Percentiles rank a stretch among this genome's conserved stretches.
Conservation (phyloP, 306 rosid species). For the Quercus suber region DNA sequence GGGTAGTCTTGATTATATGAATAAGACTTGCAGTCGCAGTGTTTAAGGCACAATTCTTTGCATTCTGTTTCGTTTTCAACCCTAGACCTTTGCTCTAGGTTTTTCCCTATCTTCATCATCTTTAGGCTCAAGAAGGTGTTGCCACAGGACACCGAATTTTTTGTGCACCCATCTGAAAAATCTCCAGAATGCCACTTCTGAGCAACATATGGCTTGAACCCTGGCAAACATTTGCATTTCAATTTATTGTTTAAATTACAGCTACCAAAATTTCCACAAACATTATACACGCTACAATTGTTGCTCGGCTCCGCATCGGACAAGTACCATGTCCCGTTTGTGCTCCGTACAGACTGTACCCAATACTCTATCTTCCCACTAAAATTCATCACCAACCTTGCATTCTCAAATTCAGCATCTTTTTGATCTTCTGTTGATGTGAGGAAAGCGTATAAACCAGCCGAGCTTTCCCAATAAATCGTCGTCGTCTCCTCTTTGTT, state of each 20-base stretch:
- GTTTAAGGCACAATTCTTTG: not conserved
- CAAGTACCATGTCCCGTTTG: no score
- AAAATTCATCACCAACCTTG: no score
- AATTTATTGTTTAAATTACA: not conserved
- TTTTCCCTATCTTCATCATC: not conserved
- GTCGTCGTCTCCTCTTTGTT: no score
- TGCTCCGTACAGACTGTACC: not conserved
- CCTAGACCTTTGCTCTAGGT: no score
- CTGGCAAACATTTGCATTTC: slow-evolving; percentile 14
- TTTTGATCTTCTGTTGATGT: no score
- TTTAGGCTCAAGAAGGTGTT: slow-evolving; percentile 16
- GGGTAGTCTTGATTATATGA: not conserved
- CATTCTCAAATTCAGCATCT: no score
- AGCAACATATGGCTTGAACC: not conserved
- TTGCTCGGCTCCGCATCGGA: slow-evolving; percentile 6
- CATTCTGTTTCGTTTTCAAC: slow-evolving; percentile 18
- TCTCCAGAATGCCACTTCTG: not conserved
- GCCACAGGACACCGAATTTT: not conserved
- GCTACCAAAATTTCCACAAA: slow-evolving; percentile 7
- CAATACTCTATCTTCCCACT: slow-evolving; percentile 12
- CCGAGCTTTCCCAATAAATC: no score
- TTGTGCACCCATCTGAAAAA: not conserved
- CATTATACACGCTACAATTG: not conserved
- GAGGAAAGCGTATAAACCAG: no score
- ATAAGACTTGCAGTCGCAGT: slow-evolving; percentile 32